A percentile compares a stretch with the other conserved stretches of the same genome.
Conservation (phyloP, 108 stramenopile genomes). For the Cyclotella cryptica region DNA sequence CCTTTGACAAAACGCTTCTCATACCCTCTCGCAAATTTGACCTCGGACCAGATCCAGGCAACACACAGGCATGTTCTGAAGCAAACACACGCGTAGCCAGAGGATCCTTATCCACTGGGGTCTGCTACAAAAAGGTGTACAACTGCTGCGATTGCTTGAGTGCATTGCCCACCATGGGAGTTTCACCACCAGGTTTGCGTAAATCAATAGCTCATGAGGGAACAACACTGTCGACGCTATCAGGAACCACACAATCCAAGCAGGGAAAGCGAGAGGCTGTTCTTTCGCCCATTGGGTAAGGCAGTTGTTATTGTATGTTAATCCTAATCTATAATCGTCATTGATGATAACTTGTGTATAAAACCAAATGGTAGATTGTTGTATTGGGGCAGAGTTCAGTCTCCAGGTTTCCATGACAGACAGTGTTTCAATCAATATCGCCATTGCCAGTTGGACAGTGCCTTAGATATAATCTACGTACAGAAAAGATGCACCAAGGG, state of each 20-base stretch:
- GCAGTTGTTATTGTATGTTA: too few species aligned
- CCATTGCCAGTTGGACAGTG: too few species aligned
- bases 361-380: too few species aligned
- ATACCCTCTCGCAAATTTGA: conserved; percentile 65
- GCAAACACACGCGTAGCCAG: conserved; percentile 72
- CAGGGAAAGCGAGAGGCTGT: conserved; percentile 28
- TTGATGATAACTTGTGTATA: too few species aligned
- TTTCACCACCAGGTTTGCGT: conserved; percentile 86
- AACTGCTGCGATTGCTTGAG: conserved; percentile 70
- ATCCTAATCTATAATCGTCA: too few species aligned
- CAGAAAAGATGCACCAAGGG: conserved; percentile 95
- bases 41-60: conserved; percentile 67
- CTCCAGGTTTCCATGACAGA: too few species aligned
- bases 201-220: conserved; percentile 75
- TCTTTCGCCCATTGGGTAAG: conserved; percentile 5
- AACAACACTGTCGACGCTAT: conserved; percentile 69
- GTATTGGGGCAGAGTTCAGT: too few species aligned
- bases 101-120: conserved; percentile 48
- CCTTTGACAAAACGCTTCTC: conserved; percentile 83
- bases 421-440: too few species aligned
- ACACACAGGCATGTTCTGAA: conserved; percentile 76
- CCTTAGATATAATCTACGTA: too few species aligned
- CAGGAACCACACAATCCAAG: conserved; percentile 56
- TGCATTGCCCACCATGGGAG: conserved; percentile 59
- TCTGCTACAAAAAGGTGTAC: conserved; percentile 81